A percentile compares a stretch with the other conserved stretches of the same genome.
Conservation (phyloP, 441 rosid species). For the Syzygium malaccense region DNA sequence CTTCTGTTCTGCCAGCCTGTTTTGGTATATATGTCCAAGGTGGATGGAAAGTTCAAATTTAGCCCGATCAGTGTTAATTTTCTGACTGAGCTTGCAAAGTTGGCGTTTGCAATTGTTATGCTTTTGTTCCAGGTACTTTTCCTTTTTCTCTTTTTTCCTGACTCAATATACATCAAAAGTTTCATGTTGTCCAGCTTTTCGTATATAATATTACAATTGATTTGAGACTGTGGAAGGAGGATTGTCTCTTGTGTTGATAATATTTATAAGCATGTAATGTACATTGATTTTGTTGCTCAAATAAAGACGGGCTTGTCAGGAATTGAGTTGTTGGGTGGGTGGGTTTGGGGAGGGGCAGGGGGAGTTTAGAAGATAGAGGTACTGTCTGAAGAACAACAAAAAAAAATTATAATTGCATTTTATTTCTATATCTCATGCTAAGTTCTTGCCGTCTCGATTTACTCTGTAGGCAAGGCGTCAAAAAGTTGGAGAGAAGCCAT, state of each 20-base stretch:
- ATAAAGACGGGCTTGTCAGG: not conserved
- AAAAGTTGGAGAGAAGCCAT: constrained; percentile 84
- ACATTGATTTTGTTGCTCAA: not conserved
- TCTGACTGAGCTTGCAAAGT: constrained; percentile 73
- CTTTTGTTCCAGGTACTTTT: constrained; percentile 64
- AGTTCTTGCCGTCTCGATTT: not conserved
- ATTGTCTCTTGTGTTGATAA: not conserved
- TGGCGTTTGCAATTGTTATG: constrained; percentile 79
- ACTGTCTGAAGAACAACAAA: not conserved
- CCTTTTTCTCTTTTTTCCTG: not conserved
- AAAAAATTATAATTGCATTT: not conserved
- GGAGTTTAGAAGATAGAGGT: not conserved
- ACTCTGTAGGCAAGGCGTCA: constrained; percentile 54
- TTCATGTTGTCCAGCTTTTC: not conserved
- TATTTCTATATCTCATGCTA: not conserved
- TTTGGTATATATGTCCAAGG: constrained; percentile 91
- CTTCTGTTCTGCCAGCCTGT: constrained; percentile 58
- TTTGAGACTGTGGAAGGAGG: not conserved
- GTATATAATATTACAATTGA: not conserved
- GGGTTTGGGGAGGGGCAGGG: not conserved
- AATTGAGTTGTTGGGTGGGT: not conserved
- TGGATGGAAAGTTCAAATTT: constrained; percentile 77
- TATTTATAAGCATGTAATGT: not conserved
- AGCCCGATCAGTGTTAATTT: constrained; percentile 92
- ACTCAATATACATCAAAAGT: not conserved